Evolutionary conservation across 208 protist genomes (phyloP).

Genomic region (Histomonas meleagridis): DNA sequence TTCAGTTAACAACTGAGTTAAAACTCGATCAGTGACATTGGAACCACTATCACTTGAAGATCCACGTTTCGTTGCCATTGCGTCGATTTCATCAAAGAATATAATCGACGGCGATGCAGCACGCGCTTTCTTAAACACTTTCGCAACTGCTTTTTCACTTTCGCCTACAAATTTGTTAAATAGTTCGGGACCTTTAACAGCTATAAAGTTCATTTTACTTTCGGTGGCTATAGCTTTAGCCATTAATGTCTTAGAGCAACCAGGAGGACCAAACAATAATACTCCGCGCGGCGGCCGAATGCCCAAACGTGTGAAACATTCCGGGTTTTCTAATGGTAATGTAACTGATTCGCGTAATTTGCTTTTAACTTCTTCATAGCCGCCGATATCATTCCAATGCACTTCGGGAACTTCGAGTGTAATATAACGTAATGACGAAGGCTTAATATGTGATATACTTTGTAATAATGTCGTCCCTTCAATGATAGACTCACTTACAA

Average conservation of each 20-base stretch:
- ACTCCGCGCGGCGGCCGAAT: slow-evolving; percentile 71
- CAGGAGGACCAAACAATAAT: slow-evolving; percentile 85
- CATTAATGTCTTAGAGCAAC: slow-evolving; percentile 96
- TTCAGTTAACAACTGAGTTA: slow-evolving; percentile 89
- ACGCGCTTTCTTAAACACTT: slow-evolving; percentile 71
- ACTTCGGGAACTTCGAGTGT: slow-evolving; percentile 42
- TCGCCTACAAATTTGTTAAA: slow-evolving; percentile 83
- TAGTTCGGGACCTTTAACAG: slow-evolving; percentile 94
- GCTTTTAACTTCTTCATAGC: slow-evolving; percentile 38
- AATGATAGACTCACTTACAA: slow-evolving; percentile 39
- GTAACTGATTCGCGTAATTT: slow-evolving; percentile 47
- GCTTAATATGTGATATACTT: slow-evolving; percentile 20
- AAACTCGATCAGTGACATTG: slow-evolving; percentile 72
- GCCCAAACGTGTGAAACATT: slow-evolving; percentile 71
- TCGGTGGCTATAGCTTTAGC: slow-evolving; percentile 96
- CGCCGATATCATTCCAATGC: slow-evolving; percentile 48
- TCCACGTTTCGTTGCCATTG: slow-evolving; percentile 65
- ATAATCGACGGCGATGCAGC: slow-evolving; percentile 70
- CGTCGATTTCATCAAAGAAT: slow-evolving; percentile 80
- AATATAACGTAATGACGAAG: slow-evolving; percentile 38
- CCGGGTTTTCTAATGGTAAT: slow-evolving; percentile 49
- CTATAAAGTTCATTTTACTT: slow-evolving; percentile 98
- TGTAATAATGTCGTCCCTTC: background rate
- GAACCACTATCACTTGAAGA: slow-evolving; percentile 47
- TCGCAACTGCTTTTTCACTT: slow-evolving; percentile 69